Conservation (phyloP, 495 filamentous ascomycete genomes). For the Talaromyces trachyspermus region DNA sequence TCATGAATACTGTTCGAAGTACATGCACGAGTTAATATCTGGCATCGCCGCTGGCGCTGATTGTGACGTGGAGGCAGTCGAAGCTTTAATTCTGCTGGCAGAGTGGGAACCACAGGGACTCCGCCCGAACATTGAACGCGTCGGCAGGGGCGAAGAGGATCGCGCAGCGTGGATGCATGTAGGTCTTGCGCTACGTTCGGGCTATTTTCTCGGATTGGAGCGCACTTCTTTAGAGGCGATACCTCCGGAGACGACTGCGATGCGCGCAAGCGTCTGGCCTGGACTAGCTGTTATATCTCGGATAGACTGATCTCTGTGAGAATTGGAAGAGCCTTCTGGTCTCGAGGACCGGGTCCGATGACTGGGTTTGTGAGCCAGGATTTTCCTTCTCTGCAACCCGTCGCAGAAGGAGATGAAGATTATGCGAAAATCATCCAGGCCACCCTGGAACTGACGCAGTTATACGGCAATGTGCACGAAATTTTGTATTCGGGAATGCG, state of each 20-base stretch:
- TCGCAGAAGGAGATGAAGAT: conserved; percentile 48
- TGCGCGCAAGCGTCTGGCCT: conserved; percentile 51
- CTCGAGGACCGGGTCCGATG: conserved; percentile 55
- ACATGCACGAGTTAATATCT: conserved; percentile 57
- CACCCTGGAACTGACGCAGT: conserved; percentile 54
- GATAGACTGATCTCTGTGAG: conserved; percentile 58
- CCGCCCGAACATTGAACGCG: conserved; percentile 40
- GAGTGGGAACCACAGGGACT: conserved; percentile 59
- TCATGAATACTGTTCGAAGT: conserved; percentile 53
- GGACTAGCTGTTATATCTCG: conserved; percentile 59
- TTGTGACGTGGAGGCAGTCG: conserved; percentile 56
- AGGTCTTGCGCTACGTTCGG: conserved; percentile 54
- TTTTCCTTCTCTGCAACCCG: conserved; percentile 51
- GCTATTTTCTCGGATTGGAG: conserved; percentile 56
- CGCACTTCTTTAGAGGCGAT: conserved; percentile 47
- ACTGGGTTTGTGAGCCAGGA: conserved; percentile 53
- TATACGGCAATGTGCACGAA: conserved; percentile 63
- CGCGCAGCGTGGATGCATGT: conserved; percentile 64
- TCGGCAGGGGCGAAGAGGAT: conserved; percentile 59
- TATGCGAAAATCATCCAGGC: conserved; percentile 57
- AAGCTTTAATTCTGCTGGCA: conserved; percentile 53
- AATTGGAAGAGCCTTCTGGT: conserved; percentile 59
- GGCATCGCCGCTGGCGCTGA: conserved; percentile 52
- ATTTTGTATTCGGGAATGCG: conserved; percentile 58
- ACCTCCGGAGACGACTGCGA: conserved; percentile 41